Evolutionary conservation across 1,284 basidiomycete genomes (phyloP).

Genomic region (Pulveroboletus sp.): DNA sequence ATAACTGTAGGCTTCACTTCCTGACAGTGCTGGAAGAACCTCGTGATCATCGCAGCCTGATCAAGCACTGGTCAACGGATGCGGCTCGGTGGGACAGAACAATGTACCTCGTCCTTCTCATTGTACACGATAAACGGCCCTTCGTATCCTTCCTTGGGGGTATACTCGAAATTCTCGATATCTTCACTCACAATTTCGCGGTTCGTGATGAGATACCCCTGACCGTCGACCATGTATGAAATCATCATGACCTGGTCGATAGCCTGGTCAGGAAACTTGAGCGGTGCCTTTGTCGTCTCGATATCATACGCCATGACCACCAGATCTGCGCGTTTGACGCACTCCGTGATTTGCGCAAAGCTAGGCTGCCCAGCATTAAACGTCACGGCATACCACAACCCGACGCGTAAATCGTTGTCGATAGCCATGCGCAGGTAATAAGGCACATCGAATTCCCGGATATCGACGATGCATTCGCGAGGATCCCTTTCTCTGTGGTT

Average conservation of each 20-base stretch:
- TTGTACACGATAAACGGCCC: conserved; percentile 98
- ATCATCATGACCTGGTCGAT: conserved; percentile 99
- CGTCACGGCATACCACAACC: conserved; percentile 92
- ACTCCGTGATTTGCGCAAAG: conserved; percentile 73
- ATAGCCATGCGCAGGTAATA: conserved; percentile 98
- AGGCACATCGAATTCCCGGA: conserved; percentile 95
- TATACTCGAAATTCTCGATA: conserved; percentile 99
- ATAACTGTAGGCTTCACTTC: conserved; percentile 95
- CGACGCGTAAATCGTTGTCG: conserved; percentile 96
- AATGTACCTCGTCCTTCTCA: conserved; percentile 80
- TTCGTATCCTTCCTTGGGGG: conserved; percentile 96
- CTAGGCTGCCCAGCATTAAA: conserved; percentile 80
- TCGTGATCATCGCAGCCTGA: conserved; percentile 72
- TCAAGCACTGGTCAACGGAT: neutral
- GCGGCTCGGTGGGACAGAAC: neutral
- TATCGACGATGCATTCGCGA: conserved; percentile 88
- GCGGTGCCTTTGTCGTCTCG: conserved; percentile 96
- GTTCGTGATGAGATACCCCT: conserved; percentile 97
- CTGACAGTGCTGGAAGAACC: conserved; percentile 94
- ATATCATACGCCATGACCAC: conserved; percentile 99
- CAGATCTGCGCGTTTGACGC: conserved; percentile 97
- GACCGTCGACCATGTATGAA: conserved; percentile 96
- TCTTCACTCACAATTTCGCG: conserved; percentile 96
- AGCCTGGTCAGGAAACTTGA: conserved; percentile 96
- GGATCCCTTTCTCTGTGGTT: conserved; percentile 71